Evolutionary conservation across 2,329 filamentous ascomycete genomes (phyloP), one percentile per base, ranked within the genome.

Genomic region (Colletotrichum trifolii): DNA sequence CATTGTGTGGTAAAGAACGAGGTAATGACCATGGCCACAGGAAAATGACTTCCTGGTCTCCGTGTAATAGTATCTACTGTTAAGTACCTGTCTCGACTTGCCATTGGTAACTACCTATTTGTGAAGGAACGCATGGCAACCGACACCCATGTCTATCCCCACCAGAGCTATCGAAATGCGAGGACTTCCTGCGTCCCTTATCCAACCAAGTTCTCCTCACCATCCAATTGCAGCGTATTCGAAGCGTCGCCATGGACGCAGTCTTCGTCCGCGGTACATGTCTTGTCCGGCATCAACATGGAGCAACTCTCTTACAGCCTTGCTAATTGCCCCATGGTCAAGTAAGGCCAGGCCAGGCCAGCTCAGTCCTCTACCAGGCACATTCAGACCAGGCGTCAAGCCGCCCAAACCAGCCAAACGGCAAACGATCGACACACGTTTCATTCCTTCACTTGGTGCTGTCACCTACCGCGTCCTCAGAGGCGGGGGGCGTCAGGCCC

Each of bases 201-300:
- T 25, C 25, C 25, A 25, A 25, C 25, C 25, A 25, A 25, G 25
- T 25, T 25, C 25, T 5, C 3, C 5, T 25, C 25, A 25, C 25
- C 25, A 25, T 25, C 25, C 4, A 25, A 25, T 25, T 1, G 3
- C 17, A 1, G 17, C 17, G 17, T 17, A 17, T 17, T 17, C 17
- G 17, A 17, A 17, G 17, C 17, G 17, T 17, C 25, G 25, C 25
- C 25, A 25, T 25, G 25, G 25, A 25, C 25, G 25, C 25, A 25
- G 10, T 57, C 17, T 40, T 63, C 60, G 17, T 59, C 60, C 60
- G 60, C 54, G 54, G 60, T 36, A 34, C 53, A 42, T 40, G 40
- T 49, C 60, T 57, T 59, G 60, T 57, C 60, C 55, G 55, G 42
- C 36, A 8, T 55, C 39, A 15, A 52, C 25, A 53, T 53, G 59